Conservation (phyloP, 257 asterid species). For the Cordia subcordata region DNA sequence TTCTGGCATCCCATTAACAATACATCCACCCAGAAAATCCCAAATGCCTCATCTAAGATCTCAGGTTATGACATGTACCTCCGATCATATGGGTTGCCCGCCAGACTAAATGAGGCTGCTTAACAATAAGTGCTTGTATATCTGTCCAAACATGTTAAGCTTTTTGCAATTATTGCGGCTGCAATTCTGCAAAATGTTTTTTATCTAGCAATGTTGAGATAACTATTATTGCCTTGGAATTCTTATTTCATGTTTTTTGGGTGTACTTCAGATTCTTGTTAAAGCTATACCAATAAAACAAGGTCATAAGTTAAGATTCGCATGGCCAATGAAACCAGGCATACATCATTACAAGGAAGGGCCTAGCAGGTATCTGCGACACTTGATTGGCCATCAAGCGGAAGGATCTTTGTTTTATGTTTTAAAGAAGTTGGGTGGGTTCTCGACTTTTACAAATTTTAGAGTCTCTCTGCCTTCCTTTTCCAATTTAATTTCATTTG, state of each 20-base stretch:
- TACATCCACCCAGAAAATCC: too few species aligned
- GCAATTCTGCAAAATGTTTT: neutral
- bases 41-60: too few species aligned
- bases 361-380: conserved; percentile 77
- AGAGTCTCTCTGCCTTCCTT: conserved; percentile 8
- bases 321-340: conserved; percentile 90
- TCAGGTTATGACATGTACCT: too few species aligned
- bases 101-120: too few species aligned
- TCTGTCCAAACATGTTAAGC: neutral
- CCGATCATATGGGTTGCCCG: too few species aligned
- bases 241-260: conserved; percentile 5
- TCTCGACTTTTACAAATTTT: conserved; percentile 22
- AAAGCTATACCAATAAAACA: conserved; percentile 88
- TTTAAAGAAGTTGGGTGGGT: conserved; percentile 94
- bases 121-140: too few species aligned
- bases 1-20: too few species aligned
- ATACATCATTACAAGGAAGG: conserved; percentile 85
- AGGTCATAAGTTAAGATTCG: conserved; percentile 83
- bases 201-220: neutral
- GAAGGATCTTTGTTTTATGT: conserved; percentile 91
- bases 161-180: too few species aligned
- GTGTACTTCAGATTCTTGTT: conserved; percentile 65
- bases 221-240: neutral
- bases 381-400: conserved; percentile 99
- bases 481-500: neutral